Percentiles rank a stretch among this genome's conserved stretches.
Evolutionary conservation across 2,329 filamentous ascomycete genomes (phyloP).

Genomic region (Periconia sp.): DNA sequence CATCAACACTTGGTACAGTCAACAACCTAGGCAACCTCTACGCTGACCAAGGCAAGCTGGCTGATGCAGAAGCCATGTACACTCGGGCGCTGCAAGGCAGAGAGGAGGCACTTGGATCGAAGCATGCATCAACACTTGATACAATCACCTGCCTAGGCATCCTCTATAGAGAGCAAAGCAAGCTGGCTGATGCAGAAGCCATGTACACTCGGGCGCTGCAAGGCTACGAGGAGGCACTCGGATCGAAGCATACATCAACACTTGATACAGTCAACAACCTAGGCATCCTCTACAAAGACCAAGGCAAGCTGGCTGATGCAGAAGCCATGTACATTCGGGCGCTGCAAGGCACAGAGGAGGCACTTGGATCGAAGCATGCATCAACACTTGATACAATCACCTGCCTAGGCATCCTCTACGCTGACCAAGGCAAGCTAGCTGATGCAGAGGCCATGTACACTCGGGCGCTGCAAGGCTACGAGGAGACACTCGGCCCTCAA

Average conservation of each 20-base stretch:
- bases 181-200: too few species aligned
- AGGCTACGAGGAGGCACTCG: too few species aligned
- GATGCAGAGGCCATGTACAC: conserved; percentile 23
- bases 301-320: too few species aligned
- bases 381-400: conserved; percentile 19
- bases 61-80: conserved; percentile 19
- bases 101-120: conserved; percentile 19
- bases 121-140: conserved; percentile 8
- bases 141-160: conserved; percentile 19
- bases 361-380: too few species aligned
- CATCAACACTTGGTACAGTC: conserved; percentile 6
- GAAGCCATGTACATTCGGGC: conserved; percentile 22
- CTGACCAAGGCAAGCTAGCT: conserved; percentile 18
- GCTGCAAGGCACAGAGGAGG: conserved; percentile 22
- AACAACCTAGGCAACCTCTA: conserved; percentile 9
- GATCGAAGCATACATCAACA: conserved; percentile 1
- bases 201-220: too few species aligned
- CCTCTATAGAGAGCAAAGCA: too few species aligned
- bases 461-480: conserved; percentile 21
- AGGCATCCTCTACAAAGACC: too few species aligned
- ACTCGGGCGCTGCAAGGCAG: conserved; percentile 18
- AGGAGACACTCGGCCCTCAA: conserved; percentile 16
- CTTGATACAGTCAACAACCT: too few species aligned
- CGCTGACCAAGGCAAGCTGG: conserved; percentile 5
- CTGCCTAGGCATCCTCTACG: conserved; percentile 20